phyloP scores from a whole-genome alignment of 306 rosid species.

The Citrullus colocynthis region DNA sequence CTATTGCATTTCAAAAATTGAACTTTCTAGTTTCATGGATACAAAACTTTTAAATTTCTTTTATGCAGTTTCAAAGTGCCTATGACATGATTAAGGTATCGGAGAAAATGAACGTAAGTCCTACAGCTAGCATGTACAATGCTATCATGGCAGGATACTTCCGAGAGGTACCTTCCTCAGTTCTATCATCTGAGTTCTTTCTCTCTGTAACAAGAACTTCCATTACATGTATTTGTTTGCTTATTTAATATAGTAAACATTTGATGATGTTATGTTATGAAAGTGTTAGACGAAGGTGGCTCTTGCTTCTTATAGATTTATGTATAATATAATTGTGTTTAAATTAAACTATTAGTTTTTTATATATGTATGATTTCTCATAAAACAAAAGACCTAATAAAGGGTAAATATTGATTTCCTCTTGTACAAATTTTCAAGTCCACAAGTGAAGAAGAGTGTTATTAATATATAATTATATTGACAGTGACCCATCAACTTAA shows the following conservation, averaged over 20 bases:
- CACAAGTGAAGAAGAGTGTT: too few relatives aligned
- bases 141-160: slow-evolving; percentile 80
- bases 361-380: too few relatives aligned
- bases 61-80: slow-evolving; percentile 59
- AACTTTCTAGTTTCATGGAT: not conserved
- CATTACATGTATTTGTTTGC: not conserved
- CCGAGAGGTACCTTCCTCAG: slow-evolving; percentile 53
- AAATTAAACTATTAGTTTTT: too few relatives aligned
- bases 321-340: too few relatives aligned
- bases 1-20: slow-evolving; percentile 2
- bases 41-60: slow-evolving; percentile 8
- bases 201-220: not conserved
- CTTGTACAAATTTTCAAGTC: too few relatives aligned
- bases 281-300: not conserved
- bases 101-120: slow-evolving; percentile 31
- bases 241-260: not conserved
- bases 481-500: too few relatives aligned
- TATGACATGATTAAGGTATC: slow-evolving; percentile 42
- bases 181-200: not conserved
- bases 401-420: too few relatives aligned
- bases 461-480: too few relatives aligned
- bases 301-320: not conserved
- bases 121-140: slow-evolving; percentile 54
- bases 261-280: not conserved
- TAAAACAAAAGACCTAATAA: too few relatives aligned